These are phyloP conservation scores for Hordeum marinum DNA, from an alignment of 176 grass and related monocot genomes.

Conservation along the genomic window DNA sequence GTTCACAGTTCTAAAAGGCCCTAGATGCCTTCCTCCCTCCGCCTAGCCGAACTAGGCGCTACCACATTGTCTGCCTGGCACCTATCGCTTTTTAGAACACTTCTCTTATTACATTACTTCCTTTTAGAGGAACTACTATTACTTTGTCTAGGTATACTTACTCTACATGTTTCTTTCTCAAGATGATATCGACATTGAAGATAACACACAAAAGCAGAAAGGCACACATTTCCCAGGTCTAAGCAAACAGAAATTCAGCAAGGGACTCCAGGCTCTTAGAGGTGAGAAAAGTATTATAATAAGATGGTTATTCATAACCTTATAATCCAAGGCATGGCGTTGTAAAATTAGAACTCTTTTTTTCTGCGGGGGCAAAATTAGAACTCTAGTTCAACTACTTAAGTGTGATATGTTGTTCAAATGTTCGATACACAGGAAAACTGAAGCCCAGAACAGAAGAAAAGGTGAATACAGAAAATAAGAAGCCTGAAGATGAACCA, in stretches of 20 bases:
- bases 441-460: conserved; percentile 75
- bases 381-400: conserved; percentile 22
- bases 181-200: conserved; percentile 96
- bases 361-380: not conserved
- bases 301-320: conserved; percentile 4
- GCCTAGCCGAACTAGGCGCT: not conserved
- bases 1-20: not conserved
- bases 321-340: conserved; percentile 9
- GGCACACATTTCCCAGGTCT: conserved; percentile 71
- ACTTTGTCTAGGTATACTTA: conserved; percentile 18
- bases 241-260: conserved; percentile 77
- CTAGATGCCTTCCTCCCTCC: not conserved
- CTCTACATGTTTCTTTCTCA: conserved; percentile 26
- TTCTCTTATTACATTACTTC: conserved; percentile 3
- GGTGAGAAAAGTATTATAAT: conserved; percentile 40
- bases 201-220: conserved; percentile 66
- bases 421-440: conserved; percentile 54
- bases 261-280: conserved; percentile 73
- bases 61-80: not conserved
- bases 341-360: conserved; percentile 3
- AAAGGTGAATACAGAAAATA: conserved; percentile 43
- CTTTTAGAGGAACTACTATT: not conserved
- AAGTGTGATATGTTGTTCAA: not conserved
- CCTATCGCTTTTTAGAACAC: not conserved
- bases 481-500: conserved; percentile 50